A percentile compares a stretch with the other conserved stretches of the same genome.
Evolutionary conservation across 2,329 filamentous ascomycete genomes (phyloP).

Genomic region (Achaetomium macrosporum): DNA sequence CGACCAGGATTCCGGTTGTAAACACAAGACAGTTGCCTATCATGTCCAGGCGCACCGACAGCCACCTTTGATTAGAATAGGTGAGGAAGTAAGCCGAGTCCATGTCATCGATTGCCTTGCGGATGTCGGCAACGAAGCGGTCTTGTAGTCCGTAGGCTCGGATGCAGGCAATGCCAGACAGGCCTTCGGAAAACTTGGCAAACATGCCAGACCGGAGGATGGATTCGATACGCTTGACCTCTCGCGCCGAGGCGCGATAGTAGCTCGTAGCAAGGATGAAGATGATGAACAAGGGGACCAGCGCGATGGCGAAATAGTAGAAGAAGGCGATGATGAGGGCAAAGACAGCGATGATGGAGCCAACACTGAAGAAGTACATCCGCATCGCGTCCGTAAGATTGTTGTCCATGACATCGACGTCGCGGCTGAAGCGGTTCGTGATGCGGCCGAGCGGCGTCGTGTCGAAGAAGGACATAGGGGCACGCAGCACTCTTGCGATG

Average conservation of each 20-base stretch:
- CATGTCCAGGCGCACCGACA: conserved; percentile 75
- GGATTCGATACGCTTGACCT: conserved; percentile 91
- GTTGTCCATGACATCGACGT: conserved; percentile 96
- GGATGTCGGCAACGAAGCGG: conserved; percentile 66
- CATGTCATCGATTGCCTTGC: conserved; percentile 79
- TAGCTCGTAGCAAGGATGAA: conserved; percentile 81
- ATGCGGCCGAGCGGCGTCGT: conserved; percentile 93
- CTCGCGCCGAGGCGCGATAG: conserved; percentile 84
- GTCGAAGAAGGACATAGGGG: conserved; percentile 89
- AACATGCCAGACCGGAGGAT: conserved; percentile 84
- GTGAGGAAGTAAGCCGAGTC: conserved; percentile 91
- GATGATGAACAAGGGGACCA: conserved; percentile 61
- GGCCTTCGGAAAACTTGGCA: conserved; percentile 83
- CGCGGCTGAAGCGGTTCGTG: conserved; percentile 91
- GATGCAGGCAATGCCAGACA: conserved; percentile 78
- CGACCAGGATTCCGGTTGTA: conserved; percentile 80
- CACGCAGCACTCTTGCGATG: conserved; percentile 67
- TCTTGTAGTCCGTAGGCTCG: conserved; percentile 79
- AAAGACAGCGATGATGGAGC: conserved; percentile 78
- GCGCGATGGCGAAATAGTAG: conserved; percentile 69
- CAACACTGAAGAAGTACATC: conserved; percentile 84
- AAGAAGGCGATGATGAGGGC: conserved; percentile 92
- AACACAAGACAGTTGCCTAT: conserved; percentile 84
- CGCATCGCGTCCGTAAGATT: conserved; percentile 81
- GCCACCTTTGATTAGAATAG: conserved; percentile 92